These are phyloP conservation scores for Nicotiana rustica DNA, from an alignment of 305 asterid species.

Conservation along the genomic window DNA sequence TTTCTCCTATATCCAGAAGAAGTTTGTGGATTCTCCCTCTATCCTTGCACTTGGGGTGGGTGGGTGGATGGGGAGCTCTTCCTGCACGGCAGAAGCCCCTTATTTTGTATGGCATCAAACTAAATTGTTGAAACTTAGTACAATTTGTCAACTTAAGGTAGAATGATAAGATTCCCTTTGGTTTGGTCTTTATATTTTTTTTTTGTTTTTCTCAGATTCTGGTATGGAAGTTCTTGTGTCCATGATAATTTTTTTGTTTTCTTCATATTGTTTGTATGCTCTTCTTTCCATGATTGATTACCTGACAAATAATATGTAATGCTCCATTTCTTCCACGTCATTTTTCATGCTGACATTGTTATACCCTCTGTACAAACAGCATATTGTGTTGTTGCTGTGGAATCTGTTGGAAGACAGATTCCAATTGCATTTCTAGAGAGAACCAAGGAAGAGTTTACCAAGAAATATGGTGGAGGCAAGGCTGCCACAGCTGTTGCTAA, in stretches of 20 bases:
- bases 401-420: constrained; percentile 81
- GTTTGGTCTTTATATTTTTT: too few relatives aligned
- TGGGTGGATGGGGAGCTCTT: not conserved
- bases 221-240: not conserved
- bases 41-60: not conserved
- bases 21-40: not conserved
- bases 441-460: constrained; percentile 76
- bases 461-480: constrained; percentile 87
- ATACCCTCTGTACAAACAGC: constrained; percentile 50
- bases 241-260: not conserved
- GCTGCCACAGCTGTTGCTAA: constrained; percentile 88
- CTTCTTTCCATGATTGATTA: constrained; percentile 1
- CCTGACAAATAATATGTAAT: not conserved
- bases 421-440: constrained; percentile 88
- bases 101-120: too few relatives aligned
- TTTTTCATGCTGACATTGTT: constrained; percentile 34
- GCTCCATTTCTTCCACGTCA: not conserved
- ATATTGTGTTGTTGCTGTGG: constrained; percentile 87
- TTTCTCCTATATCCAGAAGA: not conserved
- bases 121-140: too few relatives aligned
- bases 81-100: too few relatives aligned
- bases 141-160: too few relatives aligned
- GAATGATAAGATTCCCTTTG: too few relatives aligned
- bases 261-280: not conserved
- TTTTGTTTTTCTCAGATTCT: too few relatives aligned